Conservation (phyloP, 2,329 filamentous ascomycete species). For the Elsinoe ampelina region DNA sequence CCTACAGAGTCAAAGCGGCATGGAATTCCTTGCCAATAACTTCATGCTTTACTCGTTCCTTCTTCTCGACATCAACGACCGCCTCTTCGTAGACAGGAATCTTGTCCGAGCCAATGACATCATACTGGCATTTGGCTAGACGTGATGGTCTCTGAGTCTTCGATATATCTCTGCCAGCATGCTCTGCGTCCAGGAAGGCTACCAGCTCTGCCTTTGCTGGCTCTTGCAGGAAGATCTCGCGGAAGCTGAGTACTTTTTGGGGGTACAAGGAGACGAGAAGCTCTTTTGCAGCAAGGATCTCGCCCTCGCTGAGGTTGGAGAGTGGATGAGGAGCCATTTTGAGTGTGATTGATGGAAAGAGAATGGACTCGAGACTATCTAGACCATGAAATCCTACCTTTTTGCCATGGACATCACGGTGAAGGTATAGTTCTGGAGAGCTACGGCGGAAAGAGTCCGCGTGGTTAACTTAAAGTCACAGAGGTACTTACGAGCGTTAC, state of each 20-base stretch:
- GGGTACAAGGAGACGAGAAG: conserved; percentile 16
- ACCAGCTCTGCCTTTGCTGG: conserved; percentile 26
- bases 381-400: not conserved
- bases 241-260: conserved; percentile 21
- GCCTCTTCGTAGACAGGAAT: conserved; percentile 48
- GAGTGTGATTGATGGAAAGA: not conserved
- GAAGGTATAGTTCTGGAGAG: not conserved
- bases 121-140: conserved; percentile 47
- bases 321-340: conserved; percentile 4
- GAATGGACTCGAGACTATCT: not conserved
- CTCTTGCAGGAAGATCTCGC: conserved; percentile 27
- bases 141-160: conserved; percentile 28
- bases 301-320: not conserved
- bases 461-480: not conserved
- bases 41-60: conserved; percentile 22
- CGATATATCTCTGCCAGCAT: conserved; percentile 19
- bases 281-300: not conserved
- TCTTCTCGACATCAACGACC: conserved; percentile 27
- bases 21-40: conserved; percentile 24
- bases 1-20: conserved; percentile 22
- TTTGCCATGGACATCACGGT: not conserved
- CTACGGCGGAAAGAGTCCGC: not conserved
- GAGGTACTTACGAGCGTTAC: too few species aligned
- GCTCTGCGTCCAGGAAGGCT: conserved; percentile 26
- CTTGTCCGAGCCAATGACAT: conserved; percentile 44